phyloP scores from a whole-genome alignment of 1,284 basidiomycete genomes.

The Cutaneotrichosporon spelunceum region DNA sequence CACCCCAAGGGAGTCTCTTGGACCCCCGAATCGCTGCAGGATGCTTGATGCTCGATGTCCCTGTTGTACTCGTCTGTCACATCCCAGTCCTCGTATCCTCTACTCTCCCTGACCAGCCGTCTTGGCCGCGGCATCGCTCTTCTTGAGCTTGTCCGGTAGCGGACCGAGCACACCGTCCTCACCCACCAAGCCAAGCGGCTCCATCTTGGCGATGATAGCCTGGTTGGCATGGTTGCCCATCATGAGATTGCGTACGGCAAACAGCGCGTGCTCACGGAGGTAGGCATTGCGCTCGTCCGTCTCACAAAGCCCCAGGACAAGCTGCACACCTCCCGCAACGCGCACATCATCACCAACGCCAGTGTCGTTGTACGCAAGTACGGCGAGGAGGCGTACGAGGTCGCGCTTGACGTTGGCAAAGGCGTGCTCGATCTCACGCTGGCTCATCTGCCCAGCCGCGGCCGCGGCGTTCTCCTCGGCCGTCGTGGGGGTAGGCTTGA shows the following conservation, averaged over 20 bases:
- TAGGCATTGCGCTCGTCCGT: conserved; percentile 86
- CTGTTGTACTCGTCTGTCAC: too few species aligned
- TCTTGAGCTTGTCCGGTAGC: conserved; percentile 47
- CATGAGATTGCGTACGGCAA: conserved; percentile 73
- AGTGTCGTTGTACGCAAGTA: conserved; percentile 63
- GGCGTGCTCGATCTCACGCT: conserved; percentile 55
- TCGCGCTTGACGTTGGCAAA: conserved; percentile 63
- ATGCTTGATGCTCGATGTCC: too few species aligned
- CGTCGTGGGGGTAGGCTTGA: conserved; percentile 52
- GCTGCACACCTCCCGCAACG: conserved; percentile 65
- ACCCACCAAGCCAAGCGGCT: conserved; percentile 58
- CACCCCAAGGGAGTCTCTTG: neutral
- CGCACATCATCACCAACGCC: conserved; percentile 70
- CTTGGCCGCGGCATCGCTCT: conserved; percentile 8
- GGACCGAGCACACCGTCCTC: conserved; percentile 60
- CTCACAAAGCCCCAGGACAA: conserved; percentile 80
- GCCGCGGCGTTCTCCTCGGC: conserved; percentile 16
- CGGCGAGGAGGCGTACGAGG: conserved; percentile 72
- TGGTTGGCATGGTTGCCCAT: conserved; percentile 74
- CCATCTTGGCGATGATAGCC: conserved; percentile 67
- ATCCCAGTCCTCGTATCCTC: neutral
- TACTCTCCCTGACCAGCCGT: neutral
- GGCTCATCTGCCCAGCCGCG: neutral
- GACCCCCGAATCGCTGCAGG: too few species aligned
- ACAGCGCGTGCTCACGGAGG: conserved; percentile 82